phyloP scores from a whole-genome alignment of 2,329 filamentous ascomycete species.

The Sclerotiophoma versabilis region DNA sequence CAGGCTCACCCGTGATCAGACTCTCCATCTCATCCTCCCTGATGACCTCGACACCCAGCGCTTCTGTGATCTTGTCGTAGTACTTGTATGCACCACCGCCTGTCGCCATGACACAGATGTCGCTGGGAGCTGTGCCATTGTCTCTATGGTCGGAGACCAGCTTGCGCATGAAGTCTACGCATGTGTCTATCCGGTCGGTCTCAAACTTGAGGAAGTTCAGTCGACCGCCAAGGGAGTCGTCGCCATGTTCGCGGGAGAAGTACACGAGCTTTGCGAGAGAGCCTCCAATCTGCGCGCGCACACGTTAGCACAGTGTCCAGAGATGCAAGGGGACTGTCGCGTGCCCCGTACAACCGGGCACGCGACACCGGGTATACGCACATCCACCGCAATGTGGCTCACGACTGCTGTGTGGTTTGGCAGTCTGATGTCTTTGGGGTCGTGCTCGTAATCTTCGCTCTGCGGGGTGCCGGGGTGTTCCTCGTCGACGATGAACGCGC shows the following conservation, averaged over 20 bases:
- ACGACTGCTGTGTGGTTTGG: slow-evolving; percentile 95
- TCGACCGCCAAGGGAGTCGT: slow-evolving; percentile 81
- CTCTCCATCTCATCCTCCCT: slow-evolving; percentile 99
- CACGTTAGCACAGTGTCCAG: slow-evolving; percentile 25
- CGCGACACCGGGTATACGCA: slow-evolving; percentile 57
- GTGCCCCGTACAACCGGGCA: slow-evolving; percentile 23
- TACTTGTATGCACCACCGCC: slow-evolving; percentile 97
- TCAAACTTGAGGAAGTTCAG: slow-evolving; percentile 97
- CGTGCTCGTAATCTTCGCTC: slow-evolving; percentile 67
- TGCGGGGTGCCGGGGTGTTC: slow-evolving; percentile 57
- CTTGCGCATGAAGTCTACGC: slow-evolving; percentile 87
- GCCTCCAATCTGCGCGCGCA: slow-evolving; percentile 77
- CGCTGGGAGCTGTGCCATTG: slow-evolving; percentile 74
- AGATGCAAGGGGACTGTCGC: slow-evolving; percentile 13
- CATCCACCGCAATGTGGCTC: slow-evolving; percentile 96
- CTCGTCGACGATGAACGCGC: slow-evolving; percentile 94
- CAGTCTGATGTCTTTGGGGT: slow-evolving; percentile 92
- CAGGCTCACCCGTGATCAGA: slow-evolving; percentile 79
- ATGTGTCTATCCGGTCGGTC: slow-evolving; percentile 91
- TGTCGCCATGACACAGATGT: slow-evolving; percentile 92
- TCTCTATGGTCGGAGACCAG: slow-evolving; percentile 83
- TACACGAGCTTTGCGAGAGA: slow-evolving; percentile 97
- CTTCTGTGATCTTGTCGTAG: slow-evolving; percentile 87
- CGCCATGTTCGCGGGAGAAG: slow-evolving; percentile 87
- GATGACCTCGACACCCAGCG: slow-evolving; percentile 84